A percentile compares a stretch with the other conserved stretches of the same genome.
These are phyloP conservation scores for Pezicula radicicola DNA, from an alignment of 2,329 filamentous ascomycete species.

Conservation along the genomic window DNA sequence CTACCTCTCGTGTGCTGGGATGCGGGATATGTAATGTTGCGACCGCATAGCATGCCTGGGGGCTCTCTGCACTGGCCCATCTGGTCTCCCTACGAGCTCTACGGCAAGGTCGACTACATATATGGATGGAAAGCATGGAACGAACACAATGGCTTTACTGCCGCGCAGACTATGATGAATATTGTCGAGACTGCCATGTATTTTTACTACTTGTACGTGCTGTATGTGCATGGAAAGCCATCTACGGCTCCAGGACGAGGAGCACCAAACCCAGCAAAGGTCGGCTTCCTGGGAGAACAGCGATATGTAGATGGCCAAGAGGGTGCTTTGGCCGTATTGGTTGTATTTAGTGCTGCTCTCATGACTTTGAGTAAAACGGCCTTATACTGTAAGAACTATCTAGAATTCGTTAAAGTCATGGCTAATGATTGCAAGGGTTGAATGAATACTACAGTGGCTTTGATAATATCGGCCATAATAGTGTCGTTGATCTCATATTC, in stretches of 20 bases:
- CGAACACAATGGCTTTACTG: constrained; percentile 59
- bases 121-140: constrained; percentile 65
- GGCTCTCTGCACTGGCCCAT: constrained; percentile 58
- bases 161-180: constrained; percentile 59
- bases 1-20: constrained; percentile 68
- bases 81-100: constrained; percentile 65
- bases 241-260: constrained; percentile 24
- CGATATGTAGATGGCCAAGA: constrained; percentile 47
- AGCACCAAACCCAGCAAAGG: constrained; percentile 25
- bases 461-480: constrained; percentile 61
- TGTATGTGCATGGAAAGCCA: constrained; percentile 39
- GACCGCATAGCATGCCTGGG: constrained; percentile 66
- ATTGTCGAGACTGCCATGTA: constrained; percentile 57
- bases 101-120: constrained; percentile 62
- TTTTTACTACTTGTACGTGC: constrained; percentile 53
- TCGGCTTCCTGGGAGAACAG: constrained; percentile 43
- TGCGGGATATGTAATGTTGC: constrained; percentile 58
- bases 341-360: constrained; percentile 55
- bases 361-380: constrained; percentile 68
- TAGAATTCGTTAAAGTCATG: not conserved
- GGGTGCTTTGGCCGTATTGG: constrained; percentile 52
- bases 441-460: constrained; percentile 61
- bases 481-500: constrained; percentile 45
- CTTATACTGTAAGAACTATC: constrained; percentile 55
- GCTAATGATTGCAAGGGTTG: constrained; percentile 39